Evolutionary conservation across 1,139 yeast genomes (phyloP).

Genomic region (Zygosaccharomyces sapae): DNA sequence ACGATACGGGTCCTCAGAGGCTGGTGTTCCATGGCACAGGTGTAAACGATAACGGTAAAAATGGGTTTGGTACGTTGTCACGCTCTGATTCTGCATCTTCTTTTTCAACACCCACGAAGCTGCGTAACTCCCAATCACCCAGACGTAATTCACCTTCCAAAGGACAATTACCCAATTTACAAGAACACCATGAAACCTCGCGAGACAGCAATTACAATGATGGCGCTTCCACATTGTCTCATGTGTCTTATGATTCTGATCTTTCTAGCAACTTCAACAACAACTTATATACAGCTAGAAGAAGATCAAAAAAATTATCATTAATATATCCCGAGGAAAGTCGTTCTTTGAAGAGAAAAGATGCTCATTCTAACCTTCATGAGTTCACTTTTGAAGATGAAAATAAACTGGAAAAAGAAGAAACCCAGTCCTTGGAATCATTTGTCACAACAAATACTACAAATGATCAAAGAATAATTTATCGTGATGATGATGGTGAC

Average conservation of each 20-base stretch:
- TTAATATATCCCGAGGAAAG: neutral
- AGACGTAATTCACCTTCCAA: slow-evolving; percentile 15
- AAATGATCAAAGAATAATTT: neutral
- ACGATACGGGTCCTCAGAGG: slow-evolving; percentile 27
- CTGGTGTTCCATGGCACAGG: slow-evolving; percentile 25
- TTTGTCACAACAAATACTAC: slow-evolving; percentile 13
- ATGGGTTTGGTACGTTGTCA: neutral
- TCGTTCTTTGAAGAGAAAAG: slow-evolving; percentile 20
- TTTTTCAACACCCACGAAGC: neutral
- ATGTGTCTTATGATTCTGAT: slow-evolving; percentile 22
- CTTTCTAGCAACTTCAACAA: slow-evolving; percentile 7
- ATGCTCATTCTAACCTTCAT: slow-evolving; percentile 18
- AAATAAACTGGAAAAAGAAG: slow-evolving; percentile 1
- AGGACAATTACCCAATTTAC: slow-evolving; percentile 14
- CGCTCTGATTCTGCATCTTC: slow-evolving; percentile 6
- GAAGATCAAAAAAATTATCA: neutral
- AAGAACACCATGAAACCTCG: slow-evolving; percentile 10
- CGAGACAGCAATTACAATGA: slow-evolving; percentile 2
- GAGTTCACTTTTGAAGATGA: slow-evolving; percentile 23
- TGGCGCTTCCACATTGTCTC: slow-evolving; percentile 17
- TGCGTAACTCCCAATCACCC: slow-evolving; percentile 6
- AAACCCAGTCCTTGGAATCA: slow-evolving; percentile 9
- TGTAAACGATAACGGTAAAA: slow-evolving; percentile 1
- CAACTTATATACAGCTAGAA: neutral
- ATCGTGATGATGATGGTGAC: slow-evolving; percentile 4